A percentile compares a stretch with the other conserved stretches of the same genome.
Evolutionary conservation across 1,284 basidiomycete genomes (phyloP).

Genomic region (Leccinum angustisporum): DNA sequence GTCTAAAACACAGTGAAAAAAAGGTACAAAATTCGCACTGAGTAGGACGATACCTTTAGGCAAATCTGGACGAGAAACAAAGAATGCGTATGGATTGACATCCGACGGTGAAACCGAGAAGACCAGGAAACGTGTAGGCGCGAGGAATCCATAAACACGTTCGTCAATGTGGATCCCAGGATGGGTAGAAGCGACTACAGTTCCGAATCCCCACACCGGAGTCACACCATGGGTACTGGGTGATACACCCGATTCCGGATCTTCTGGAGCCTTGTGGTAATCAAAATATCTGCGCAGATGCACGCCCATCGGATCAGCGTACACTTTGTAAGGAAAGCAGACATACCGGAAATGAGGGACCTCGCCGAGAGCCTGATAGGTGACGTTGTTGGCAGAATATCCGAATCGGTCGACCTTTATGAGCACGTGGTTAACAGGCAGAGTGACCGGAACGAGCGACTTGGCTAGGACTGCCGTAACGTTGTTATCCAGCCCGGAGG

Average conservation of each 20-base stretch:
- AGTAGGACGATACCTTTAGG: slow-evolving; percentile 45
- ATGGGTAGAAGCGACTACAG: slow-evolving; percentile 48
- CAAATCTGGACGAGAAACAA: slow-evolving; percentile 54
- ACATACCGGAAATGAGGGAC: slow-evolving; percentile 58
- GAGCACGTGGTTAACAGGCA: slow-evolving; percentile 50
- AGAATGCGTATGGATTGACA: slow-evolving; percentile 53
- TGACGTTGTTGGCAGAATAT: slow-evolving; percentile 64
- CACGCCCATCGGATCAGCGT: not conserved
- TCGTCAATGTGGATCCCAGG: slow-evolving; percentile 49
- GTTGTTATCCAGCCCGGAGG: slow-evolving; percentile 25
- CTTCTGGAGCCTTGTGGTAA: slow-evolving; percentile 50
- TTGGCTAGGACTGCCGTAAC: slow-evolving; percentile 19
- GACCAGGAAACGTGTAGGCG: slow-evolving; percentile 54
- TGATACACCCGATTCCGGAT: slow-evolving; percentile 34
- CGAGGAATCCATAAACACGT: slow-evolving; percentile 63
- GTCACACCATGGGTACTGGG: slow-evolving; percentile 55
- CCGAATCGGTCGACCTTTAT: slow-evolving; percentile 62
- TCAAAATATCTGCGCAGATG: slow-evolving; percentile 55
- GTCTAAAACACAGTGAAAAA: slow-evolving; percentile 37
- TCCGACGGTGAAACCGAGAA: slow-evolving; percentile 49
- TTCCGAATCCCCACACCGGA: slow-evolving; percentile 69
- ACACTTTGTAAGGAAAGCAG: not conserved
- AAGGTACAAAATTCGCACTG: not conserved
- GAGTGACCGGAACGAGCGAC: slow-evolving; percentile 29
- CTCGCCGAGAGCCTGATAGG: slow-evolving; percentile 60